Evolutionary conservation across 306 rosid species (phyloP), one percentile per base, ranked within the genome.

Genomic region (Vigna unguiculata): DNA sequence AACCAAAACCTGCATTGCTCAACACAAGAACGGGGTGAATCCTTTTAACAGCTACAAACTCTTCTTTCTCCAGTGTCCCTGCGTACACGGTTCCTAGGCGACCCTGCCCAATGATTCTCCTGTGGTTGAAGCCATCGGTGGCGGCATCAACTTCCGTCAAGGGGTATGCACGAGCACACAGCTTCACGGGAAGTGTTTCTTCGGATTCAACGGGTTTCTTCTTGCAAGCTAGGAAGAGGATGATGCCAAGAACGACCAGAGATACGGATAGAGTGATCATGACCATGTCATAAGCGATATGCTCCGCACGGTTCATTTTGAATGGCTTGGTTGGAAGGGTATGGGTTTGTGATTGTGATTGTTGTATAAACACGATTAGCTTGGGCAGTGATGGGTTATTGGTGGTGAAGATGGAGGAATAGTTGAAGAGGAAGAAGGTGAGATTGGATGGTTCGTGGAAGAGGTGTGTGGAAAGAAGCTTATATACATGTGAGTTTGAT

Each of bases 31-130:
- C 38, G 0, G 96, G 87, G 70, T 89, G 94, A 58, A 95, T 87
- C 53, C 98, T 66, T 47, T 95, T 95, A 7, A 90, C 88, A 0
- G 97, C 96, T 3, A 84, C 87, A 5, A 89, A 57, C 1, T 89
- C 82, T 54, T 69, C 84, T 7, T 75, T 54, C 9, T 80, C 91
- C 0, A 83, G 57, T 2, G 76, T 22, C 2, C 88, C 97, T 0
- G 96, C 98, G 20, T 90, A 95, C 6, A 95, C 93, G 0, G 86
- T 95, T 59, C 98, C 98, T 1, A 95, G 45, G 9, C 91, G 95
- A 16, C 96, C 98, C 14, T 85, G 71, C 10, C 98, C 96, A 2
- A 95, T 60, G 20, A 90, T 84, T 81, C 97, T 87, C 7, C 85
- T 82, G 6, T 75, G 82, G 65, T 55, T 92, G 90, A 95, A 95